Evolutionary conservation across 176 grass and related monocot genomes (phyloP), one percentile per base, ranked within the genome.

Genomic region (Raddia distichophylla): DNA sequence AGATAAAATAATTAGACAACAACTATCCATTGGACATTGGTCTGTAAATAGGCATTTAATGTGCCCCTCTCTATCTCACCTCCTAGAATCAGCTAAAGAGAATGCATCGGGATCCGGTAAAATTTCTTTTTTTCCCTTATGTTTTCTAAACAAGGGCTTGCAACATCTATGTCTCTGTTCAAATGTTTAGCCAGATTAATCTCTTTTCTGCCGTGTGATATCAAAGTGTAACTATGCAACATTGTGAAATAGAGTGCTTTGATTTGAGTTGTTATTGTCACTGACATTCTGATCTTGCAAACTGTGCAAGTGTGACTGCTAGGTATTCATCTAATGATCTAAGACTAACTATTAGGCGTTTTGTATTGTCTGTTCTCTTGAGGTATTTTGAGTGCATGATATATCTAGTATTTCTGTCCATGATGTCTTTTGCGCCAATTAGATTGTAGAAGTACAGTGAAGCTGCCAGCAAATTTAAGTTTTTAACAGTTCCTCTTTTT

Each of bases 401-500:
- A 40, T 40, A 40, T 40, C 37, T 40, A 40, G 37, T 40, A 40
- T 40, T 47, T 46, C 35, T 8, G 8, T 34, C 35, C 12, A 10
- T 55, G 37, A 8, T 68, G 40, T 19, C 54, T 40, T 60, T 50
- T 11, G 16, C 46, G 42, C 43, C 27, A 17, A 47, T 51, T 58
- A 46, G 16, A 71, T 85, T 58, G 20, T 73, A 67, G 6, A 40
- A 55, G 5, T n/a, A 33, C 11, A 57, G 16, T 77, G 46, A 62
- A 19, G 47, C 9, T 64, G 14, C 22, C 5, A 11, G 16, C 10
- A 63, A 44, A 8, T 70, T 67, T 0, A 45, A 1, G 34, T 77
- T 48, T 55, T 68, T 10, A 15, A 70, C 43, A 40, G 34, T 65
- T 64, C 40, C 5, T 13, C 33, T 4, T 44, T 49, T 13, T 45